A percentile compares a stretch with the other conserved stretches of the same genome.
Evolutionary conservation across 192 early-diverging fungal species (phyloP).

Genomic region (Coemansia sp.): DNA sequence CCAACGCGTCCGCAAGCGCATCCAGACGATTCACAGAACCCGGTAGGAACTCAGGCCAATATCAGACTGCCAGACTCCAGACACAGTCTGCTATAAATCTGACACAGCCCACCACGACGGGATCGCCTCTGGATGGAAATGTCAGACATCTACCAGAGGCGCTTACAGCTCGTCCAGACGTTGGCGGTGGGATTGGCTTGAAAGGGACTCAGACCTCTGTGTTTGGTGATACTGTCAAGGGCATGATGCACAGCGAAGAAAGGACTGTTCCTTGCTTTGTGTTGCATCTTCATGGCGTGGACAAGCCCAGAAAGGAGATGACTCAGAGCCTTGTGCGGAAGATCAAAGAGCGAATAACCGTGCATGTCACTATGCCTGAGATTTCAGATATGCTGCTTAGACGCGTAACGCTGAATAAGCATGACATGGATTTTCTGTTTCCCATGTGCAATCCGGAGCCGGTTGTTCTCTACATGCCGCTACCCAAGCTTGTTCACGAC

Average conservation of each 20-base stretch:
- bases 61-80: neutral
- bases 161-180: neutral
- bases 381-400: conserved; percentile 49
- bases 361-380: conserved; percentile 45
- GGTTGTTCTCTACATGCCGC: conserved; percentile 45
- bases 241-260: conserved; percentile 17
- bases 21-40: neutral
- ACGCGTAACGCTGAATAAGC: conserved; percentile 38
- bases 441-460: conserved; percentile 51
- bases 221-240: conserved; percentile 9
- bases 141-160: conserved; percentile 3
- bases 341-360: conserved; percentile 46
- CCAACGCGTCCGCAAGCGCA: neutral
- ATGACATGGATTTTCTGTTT: conserved; percentile 53
- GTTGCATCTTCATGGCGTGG: conserved; percentile 40
- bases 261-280: conserved; percentile 29
- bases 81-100: neutral
- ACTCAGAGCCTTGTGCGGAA: conserved; percentile 43
- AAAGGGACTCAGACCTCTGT: neutral
- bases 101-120: neutral
- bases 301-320: conserved; percentile 44
- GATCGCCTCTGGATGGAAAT: neutral
- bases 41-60: neutral
- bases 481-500: conserved; percentile 51
- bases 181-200: neutral